Conservation (phyloP, 345 rosid genomes). For the Erucastrum elatum region DNA sequence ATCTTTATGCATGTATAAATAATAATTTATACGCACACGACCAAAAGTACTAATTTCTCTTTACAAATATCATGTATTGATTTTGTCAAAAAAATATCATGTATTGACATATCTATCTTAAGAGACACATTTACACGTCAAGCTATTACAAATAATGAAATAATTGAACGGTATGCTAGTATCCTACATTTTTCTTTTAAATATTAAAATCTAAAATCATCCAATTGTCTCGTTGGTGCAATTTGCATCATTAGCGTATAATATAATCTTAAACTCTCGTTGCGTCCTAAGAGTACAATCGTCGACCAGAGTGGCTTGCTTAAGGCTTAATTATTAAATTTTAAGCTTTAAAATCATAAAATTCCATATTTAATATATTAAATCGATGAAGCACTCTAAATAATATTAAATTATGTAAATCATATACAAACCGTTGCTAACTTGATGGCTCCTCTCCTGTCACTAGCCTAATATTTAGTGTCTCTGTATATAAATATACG, state of each 20-base stretch:
- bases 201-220: not conserved
- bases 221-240: slow-evolving; percentile 3
- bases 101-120: slow-evolving; percentile 13
- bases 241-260: not conserved
- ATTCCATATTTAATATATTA: not conserved
- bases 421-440: not conserved
- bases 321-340: not conserved
- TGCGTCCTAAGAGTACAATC: not conserved
- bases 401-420: not conserved
- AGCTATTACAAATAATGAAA: slow-evolving; percentile 7
- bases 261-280: not conserved
- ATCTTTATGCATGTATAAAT: slow-evolving; percentile 7
- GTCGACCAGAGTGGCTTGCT: not conserved
- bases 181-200: not conserved
- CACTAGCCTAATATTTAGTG: not conserved
- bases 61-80: slow-evolving; percentile 3
- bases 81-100: not conserved
- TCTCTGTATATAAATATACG: not conserved
- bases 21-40: slow-evolving; percentile 31
- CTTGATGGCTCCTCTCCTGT: not conserved
- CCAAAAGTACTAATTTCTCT: slow-evolving; percentile 21
- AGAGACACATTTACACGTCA: slow-evolving; percentile 29
- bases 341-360: not conserved
- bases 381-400: not conserved
- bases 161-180: slow-evolving; percentile 1